These are phyloP conservation scores for Quercus bicolor DNA, from an alignment of 306 rosid genomes.

Conservation along the genomic window DNA sequence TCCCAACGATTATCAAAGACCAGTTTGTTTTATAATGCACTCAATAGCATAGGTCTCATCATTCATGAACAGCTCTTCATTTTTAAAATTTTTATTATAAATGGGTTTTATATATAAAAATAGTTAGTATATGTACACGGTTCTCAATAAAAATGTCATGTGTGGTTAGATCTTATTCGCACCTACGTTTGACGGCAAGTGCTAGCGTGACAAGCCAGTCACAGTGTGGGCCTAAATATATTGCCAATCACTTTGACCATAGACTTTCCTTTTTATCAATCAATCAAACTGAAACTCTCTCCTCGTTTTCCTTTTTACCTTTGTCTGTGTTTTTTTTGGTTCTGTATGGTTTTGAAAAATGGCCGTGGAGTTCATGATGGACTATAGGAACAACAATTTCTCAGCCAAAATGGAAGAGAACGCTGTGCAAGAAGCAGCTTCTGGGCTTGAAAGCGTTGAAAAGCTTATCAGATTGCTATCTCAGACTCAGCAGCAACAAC, in stretches of 20 bases:
- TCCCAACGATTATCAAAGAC: conserved; percentile 5
- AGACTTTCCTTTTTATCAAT: background rate
- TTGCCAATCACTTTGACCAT: conserved; percentile 55
- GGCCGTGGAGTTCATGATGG: conserved; percentile 69
- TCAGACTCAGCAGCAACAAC: conserved; percentile 19
- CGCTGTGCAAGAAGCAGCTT: conserved; percentile 61
- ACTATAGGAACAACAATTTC: conserved; percentile 15
- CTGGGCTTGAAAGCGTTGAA: conserved; percentile 59
- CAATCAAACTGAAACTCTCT: conserved; percentile 25
- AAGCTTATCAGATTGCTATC: conserved; percentile 43
- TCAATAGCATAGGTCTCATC: background rate
- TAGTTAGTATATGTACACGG: background rate
- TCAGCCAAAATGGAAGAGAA: conserved; percentile 37
- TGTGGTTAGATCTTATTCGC: conserved; percentile 34
- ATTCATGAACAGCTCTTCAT: conserved; percentile 14
- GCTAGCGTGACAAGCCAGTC: conserved; percentile 53
- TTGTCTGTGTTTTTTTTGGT: background rate
- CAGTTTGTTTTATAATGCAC: background rate
- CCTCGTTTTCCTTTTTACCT: background rate
- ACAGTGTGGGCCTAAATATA: conserved; percentile 38
- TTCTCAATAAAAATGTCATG: conserved; percentile 17
- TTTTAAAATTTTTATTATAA: too few species aligned
- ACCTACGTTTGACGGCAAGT: conserved; percentile 45
- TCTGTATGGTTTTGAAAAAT: conserved; percentile 34
- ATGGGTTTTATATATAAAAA: too few species aligned